Evolutionary conservation across 1,139 yeast species (phyloP), one percentile per base, ranked within the genome.

Genomic region (Zygoascus sp.): DNA sequence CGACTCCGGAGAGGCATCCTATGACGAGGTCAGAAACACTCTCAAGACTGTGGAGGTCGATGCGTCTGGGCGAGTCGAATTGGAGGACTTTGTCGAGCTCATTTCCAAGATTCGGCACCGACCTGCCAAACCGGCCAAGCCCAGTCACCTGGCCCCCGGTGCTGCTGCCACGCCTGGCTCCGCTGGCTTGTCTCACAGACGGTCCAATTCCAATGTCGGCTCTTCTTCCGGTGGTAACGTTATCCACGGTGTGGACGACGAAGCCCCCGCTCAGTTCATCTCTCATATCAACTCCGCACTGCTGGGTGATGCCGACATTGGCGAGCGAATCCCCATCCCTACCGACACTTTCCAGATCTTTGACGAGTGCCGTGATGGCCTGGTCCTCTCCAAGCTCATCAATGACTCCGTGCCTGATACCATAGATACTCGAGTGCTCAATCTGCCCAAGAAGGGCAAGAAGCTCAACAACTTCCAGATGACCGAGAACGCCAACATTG

Each of bases 391-490:
- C 21, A 87, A 89, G 66, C 81, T 92, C 65, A 89, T 94, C 66
- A 92, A 92, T 66, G 98, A 92, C 67, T 88, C 97, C 17, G 98
- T 92, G 32, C 96, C 98, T 8, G 97, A 92, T 66, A 92, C 98
- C 11, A 92, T 92, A 60, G 99, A 92, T 72, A 90, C 97, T 20
- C 87, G 99, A 75, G 98, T 92, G 22, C 77, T 92, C 64, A 92
- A 92, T 66, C 72, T 82, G 65, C 94, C 97, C 25, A 84, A 83
- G 64, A 78, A 78, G 57, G 84, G 83, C 53, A 90, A 88, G 69
- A 70, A 77, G n/a, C 76, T 92, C 64, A 92, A 94, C 74, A 88
- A 88, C 62, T 92, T 92, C 74, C 95, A 90, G 58, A 90, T 94
- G 83, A 79, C 87, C 52, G 99, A 92, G 71, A 92, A 92, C 68